phyloP scores from a whole-genome alignment of 2,329 filamentous ascomycete species.

The Alternaria tenuissima region DNA sequence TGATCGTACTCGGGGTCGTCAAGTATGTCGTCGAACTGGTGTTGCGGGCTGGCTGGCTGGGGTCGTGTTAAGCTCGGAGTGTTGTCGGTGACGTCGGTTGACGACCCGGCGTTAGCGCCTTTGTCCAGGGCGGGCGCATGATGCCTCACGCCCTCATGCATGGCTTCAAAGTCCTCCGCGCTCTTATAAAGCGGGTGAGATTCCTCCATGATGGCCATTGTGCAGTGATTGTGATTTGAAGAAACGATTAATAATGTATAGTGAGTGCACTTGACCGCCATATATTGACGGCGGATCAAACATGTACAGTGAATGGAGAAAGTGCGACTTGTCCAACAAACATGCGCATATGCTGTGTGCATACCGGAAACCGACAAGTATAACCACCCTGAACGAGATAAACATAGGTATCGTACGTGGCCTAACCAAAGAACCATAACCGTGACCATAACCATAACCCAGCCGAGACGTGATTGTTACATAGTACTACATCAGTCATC shows the following conservation, averaged over 20 bases:
- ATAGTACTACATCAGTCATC: constrained; percentile 25
- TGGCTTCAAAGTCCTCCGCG: constrained; percentile 8
- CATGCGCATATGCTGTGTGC: constrained; percentile 3
- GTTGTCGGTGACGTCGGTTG: constrained; percentile 29
- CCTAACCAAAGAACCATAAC: constrained; percentile 13
- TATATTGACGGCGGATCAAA: constrained; percentile 11
- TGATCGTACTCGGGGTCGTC: constrained; percentile 26
- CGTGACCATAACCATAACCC: background rate
- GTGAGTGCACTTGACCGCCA: constrained; percentile 11
- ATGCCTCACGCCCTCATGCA: constrained; percentile 15
- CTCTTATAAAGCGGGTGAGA: background rate
- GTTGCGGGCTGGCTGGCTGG: constrained; percentile 9
- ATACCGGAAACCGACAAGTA: background rate
- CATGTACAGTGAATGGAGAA: constrained; percentile 30
- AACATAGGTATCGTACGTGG: constrained; percentile 9
- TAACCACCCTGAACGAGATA: background rate
- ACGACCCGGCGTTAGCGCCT: constrained; percentile 10
- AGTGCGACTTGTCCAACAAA: constrained; percentile 16
- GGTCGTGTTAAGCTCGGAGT: constrained; percentile 12
- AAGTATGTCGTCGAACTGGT: constrained; percentile 13
- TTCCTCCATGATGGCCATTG: background rate
- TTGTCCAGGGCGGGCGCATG: constrained; percentile 8
- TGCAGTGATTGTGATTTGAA: background rate
- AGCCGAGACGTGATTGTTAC: background rate
- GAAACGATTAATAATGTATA: constrained; percentile 8